A percentile compares a stretch with the other conserved stretches of the same genome.
Evolutionary conservation across 371 early-diverging fungal genomes (phyloP).

Genomic region (Funneliformis caledonium): DNA sequence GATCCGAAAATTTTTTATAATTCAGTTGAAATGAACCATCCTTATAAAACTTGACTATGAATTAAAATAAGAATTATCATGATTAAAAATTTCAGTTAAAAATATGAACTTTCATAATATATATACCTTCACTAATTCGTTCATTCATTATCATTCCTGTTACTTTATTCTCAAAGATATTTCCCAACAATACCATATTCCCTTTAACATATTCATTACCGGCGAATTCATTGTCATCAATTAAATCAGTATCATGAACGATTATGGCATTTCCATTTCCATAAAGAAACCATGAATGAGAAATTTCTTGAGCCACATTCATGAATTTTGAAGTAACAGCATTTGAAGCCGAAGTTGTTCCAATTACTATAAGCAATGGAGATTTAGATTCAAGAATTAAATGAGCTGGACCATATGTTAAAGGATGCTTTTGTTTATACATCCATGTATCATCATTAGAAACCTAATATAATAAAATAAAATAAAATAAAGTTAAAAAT

Average conservation of each 20-base stretch:
- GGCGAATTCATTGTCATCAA: not conserved
- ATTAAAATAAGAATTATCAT: not conserved
- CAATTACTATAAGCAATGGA: slow-evolving; percentile 58
- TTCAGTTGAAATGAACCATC: slow-evolving; percentile 52
- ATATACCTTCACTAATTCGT: slow-evolving; percentile 30
- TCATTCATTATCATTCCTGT: slow-evolving; percentile 40
- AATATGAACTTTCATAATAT: slow-evolving; percentile 41
- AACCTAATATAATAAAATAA: slow-evolving; percentile 43
- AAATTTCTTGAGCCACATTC: slow-evolving; percentile 59
- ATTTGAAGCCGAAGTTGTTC: slow-evolving; percentile 40
- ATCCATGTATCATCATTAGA: slow-evolving; percentile 52
- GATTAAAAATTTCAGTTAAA: not conserved
- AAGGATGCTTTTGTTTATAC: slow-evolving; percentile 55
- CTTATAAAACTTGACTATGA: slow-evolving; percentile 32
- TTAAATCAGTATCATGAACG: slow-evolving; percentile 54
- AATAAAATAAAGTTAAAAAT: not conserved
- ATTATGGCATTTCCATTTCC: slow-evolving; percentile 63
- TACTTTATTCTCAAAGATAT: slow-evolving; percentile 51
- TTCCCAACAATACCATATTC: slow-evolving; percentile 56
- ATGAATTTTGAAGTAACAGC: not conserved
- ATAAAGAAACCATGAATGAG: slow-evolving; percentile 66
- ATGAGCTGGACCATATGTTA: slow-evolving; percentile 67
- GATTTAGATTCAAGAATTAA: slow-evolving; percentile 49
- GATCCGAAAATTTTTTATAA: slow-evolving; percentile 48
- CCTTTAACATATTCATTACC: slow-evolving; percentile 50